Conservation (phyloP, 2,329 filamentous ascomycete species). For the Ascomycota sp. region DNA sequence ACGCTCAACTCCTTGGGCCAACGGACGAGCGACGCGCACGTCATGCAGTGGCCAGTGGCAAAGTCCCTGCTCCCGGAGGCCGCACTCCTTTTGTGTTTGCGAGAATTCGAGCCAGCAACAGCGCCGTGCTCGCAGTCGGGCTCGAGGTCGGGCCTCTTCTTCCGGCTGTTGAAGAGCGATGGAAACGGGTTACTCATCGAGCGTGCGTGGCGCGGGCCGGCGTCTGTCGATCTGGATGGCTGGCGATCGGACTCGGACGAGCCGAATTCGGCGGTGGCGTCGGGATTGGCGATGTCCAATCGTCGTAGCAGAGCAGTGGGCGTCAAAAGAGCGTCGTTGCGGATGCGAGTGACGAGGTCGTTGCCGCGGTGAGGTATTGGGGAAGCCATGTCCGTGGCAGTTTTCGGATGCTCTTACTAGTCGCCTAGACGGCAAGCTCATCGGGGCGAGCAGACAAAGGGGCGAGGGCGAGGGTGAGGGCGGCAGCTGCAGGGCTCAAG, state of each 20-base stretch:
- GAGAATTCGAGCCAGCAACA: constrained; percentile 1
- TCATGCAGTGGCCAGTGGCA: constrained; percentile 57
- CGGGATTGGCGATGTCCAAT: constrained; percentile 9
- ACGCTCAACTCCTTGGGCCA: constrained; percentile 53
- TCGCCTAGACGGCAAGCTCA: background rate
- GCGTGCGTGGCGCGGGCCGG: constrained; percentile 14
- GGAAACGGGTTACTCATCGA: constrained; percentile 68
- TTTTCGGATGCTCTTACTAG: background rate
- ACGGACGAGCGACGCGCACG: constrained; percentile 57
- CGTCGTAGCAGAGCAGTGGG: constrained; percentile 9
- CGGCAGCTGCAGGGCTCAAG: background rate
- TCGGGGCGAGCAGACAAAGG: background rate
- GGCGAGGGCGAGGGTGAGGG: background rate
- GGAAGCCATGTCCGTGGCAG: constrained; percentile 10
- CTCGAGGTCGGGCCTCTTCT: constrained; percentile 25
- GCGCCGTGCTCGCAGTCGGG: constrained; percentile 6
- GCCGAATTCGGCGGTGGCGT: constrained; percentile 15
- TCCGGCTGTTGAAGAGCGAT: constrained; percentile 39
- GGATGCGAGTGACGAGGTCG: constrained; percentile 15
- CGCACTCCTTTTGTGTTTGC: constrained; percentile 13
- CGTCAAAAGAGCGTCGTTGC: constrained; percentile 13
- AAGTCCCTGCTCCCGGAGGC: constrained; percentile 29
- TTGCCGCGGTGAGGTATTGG: constrained; percentile 7
- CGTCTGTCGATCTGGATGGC: constrained; percentile 6
- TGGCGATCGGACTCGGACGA: constrained; percentile 20